Conservation (phyloP, 1,284 basidiomycete genomes). For the Trichosporon ovoides region DNA sequence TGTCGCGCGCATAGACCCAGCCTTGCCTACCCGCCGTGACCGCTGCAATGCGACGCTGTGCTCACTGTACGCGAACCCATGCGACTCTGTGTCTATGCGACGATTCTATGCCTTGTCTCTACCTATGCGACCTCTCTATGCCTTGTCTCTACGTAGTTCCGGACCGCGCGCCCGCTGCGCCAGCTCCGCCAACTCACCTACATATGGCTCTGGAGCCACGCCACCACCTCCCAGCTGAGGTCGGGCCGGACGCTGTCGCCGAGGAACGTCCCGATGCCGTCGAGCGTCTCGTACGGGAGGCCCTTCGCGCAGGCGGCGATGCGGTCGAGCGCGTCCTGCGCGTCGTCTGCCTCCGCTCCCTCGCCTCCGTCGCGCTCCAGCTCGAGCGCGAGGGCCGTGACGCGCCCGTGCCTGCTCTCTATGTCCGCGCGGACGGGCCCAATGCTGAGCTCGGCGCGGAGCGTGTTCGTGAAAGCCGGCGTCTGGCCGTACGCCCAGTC, state of each 20-base stretch:
- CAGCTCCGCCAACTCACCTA: constrained; percentile 8
- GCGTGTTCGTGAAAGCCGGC: constrained; percentile 68
- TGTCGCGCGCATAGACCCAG: no score
- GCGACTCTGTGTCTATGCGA: no score
- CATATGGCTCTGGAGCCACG: constrained; percentile 43
- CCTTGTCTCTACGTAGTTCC: no score
- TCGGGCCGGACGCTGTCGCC: constrained; percentile 15
- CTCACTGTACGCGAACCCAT: no score
- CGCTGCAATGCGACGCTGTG: no score
- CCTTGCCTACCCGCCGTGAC: no score
- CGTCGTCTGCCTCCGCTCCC: constrained; percentile 17
- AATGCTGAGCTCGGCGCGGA: constrained; percentile 34
- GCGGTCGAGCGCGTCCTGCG: constrained; percentile 31
- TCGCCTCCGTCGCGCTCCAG: constrained; percentile 13
- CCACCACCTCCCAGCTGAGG: constrained; percentile 34
- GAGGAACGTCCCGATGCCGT: constrained; percentile 29
- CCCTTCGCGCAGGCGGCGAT: constrained; percentile 40
- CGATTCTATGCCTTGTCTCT: no score
- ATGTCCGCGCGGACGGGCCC: constrained; percentile 39
- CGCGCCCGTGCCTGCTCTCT: constrained; percentile 50
- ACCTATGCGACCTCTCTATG: no score
- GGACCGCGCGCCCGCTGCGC: no score
- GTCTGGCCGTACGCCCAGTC: constrained; percentile 91
- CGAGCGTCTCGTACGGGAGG: constrained; percentile 44
- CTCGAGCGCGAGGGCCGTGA: constrained; percentile 43